Percentiles rank a stretch among this genome's conserved stretches.
Conservation (phyloP, 371 early-diverging fungal species). For the Mucor plumbeus region DNA sequence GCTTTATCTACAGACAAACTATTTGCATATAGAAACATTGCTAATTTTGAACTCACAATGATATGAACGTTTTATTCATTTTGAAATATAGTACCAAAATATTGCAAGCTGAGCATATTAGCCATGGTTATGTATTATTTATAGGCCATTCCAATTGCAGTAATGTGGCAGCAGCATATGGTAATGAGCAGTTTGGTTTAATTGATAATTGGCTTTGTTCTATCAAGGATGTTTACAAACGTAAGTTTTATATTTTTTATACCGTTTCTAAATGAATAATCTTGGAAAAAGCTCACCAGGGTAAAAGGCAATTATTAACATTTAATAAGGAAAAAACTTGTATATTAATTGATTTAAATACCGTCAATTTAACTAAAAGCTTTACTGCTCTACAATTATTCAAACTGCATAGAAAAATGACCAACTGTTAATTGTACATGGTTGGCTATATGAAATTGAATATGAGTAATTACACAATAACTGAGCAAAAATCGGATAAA, state of each 20-base stretch:
- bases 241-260: background rate
- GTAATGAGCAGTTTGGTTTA: slow-evolving; percentile 68
- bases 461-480: slow-evolving; percentile 39
- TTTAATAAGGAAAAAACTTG: slow-evolving; percentile 50
- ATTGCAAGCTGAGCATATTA: slow-evolving; percentile 87
- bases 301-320: slow-evolving; percentile 52
- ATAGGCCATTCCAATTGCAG: slow-evolving; percentile 86
- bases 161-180: slow-evolving; percentile 76
- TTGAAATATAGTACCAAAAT: slow-evolving; percentile 91
- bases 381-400: slow-evolving; percentile 79
- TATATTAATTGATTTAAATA: slow-evolving; percentile 76
- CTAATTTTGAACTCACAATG: slow-evolving; percentile 81
- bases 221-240: slow-evolving; percentile 78
- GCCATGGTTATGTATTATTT: no score
- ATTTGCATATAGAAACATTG: slow-evolving; percentile 96
- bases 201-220: slow-evolving; percentile 87
- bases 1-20: slow-evolving; percentile 82
- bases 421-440: slow-evolving; percentile 80
- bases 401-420: slow-evolving; percentile 86
- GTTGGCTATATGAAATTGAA: slow-evolving; percentile 81
- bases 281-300: slow-evolving; percentile 35
- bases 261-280: no score
- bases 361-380: slow-evolving; percentile 72
- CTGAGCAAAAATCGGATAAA: background rate
- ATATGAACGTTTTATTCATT: slow-evolving; percentile 83